Base-by-base conservation (phyloP, 2,329 filamentous ascomycete genomes). In the Ambrosiella beaveri region DNA sequence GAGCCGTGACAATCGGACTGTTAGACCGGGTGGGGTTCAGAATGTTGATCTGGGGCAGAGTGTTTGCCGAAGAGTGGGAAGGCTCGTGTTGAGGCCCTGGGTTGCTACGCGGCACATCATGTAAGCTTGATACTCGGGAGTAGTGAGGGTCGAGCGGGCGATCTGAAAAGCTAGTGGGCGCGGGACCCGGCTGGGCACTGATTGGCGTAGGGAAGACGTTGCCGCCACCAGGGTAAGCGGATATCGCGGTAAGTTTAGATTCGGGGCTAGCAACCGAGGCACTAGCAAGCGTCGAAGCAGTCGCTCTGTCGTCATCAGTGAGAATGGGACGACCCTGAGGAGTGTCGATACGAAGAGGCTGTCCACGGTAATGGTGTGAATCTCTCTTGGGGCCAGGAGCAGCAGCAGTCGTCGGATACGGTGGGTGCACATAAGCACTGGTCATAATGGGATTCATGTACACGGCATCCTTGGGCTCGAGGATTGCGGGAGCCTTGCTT, bases 381-480 rank as follows among this genome's bases (percentile, higher is more conserved):
- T 83, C 79, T 56, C 80, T 75, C 66, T 81, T 77, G 39, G 68
- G 66, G 19, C 53, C 59, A 35, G 53, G 7, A n/a, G 15, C 59
- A n/a, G 39, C 2, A n/a, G 15, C 68, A 65, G 35, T 69, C 66
- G 60, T 71, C 70, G 61, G 62, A 67, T 61, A 66, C 59, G 72
- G 72, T 64, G 76, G 36, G 17, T 27, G 52, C 12, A 19, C 13
- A 55, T 79, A 77, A 15, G 78, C 76, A 37, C 78, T 78, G 2
- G 37, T n/a, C 3, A 19, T 38, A 17, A 36, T 15, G 12, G 50
- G 49, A 5, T 19, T 39, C 2, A 80, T 71, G 64, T 83, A 84
- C 59, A 70, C 78, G 0, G 79, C 77, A 63, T 90, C 87, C 70
- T 94, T 95, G 17, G 88, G 90, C 70, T 94, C 87, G 54, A 95